Conservation (phyloP, 179 eudicot genomes). For the Sideroxylon spinosum region DNA sequence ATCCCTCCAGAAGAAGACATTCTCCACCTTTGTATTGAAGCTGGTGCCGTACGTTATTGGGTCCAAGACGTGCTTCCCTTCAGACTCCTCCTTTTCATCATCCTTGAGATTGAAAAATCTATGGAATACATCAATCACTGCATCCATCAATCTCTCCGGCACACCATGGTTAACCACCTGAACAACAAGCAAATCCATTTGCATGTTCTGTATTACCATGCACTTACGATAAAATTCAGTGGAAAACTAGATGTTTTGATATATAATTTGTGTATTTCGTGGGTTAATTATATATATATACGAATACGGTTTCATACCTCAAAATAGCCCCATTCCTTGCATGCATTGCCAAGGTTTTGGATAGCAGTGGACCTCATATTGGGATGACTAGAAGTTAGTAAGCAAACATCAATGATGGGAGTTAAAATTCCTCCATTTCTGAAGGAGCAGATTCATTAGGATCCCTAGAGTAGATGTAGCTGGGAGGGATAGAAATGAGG, state of each 20-base stretch:
- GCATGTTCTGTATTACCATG: too few species aligned
- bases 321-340: slow-evolving; percentile 65
- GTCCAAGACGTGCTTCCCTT: slow-evolving; percentile 37
- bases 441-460: slow-evolving; percentile 16
- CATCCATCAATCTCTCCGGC: slow-evolving; percentile 34
- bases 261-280: not conserved
- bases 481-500: slow-evolving; percentile 34
- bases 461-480: slow-evolving; percentile 26
- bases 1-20: slow-evolving; percentile 51
- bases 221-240: too few species aligned
- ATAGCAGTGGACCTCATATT: slow-evolving; percentile 33
- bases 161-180: slow-evolving; percentile 60
- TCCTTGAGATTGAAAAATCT: slow-evolving; percentile 42
- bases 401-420: slow-evolving; percentile 48
- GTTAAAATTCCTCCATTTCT: slow-evolving; percentile 26
- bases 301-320: slow-evolving; percentile 26
- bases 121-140: slow-evolving; percentile 24
- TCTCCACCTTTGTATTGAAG: slow-evolving; percentile 36
- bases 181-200: too few species aligned
- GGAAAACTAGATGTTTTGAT: not conserved
- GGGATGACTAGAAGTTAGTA: slow-evolving; percentile 35
- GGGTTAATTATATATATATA: not conserved
- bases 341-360: slow-evolving; percentile 42
- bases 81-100: slow-evolving; percentile 43
- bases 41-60: slow-evolving; percentile 57